Evolutionary conservation across 164 flowering plant species (phyloP), one percentile per base, ranked within the genome.

Genomic region (Nelumbo lutea): DNA sequence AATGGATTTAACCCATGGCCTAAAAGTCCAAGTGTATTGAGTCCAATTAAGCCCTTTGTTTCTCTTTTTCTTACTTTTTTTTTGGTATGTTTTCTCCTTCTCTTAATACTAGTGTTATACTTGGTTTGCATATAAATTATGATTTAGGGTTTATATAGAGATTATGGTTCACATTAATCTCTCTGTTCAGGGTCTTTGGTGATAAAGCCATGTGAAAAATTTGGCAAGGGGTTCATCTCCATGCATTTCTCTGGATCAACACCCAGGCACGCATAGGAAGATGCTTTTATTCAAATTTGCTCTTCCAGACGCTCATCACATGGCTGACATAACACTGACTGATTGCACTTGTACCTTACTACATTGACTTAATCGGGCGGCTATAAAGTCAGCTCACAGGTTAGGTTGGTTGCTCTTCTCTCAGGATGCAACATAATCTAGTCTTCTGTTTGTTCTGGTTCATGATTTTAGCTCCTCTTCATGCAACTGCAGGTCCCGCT

Each of bases 221-320:
- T 73, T 70, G 97, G 97, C 40, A 92, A 87, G 81, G 85, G 81
- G 43, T 95, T 95, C 83, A 89, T 90, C 76, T 92, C 94, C 13
- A 82, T 95, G 90, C 97, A 95, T 79, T 86, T 95, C 70, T 89
- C 97, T 61, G 98, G 98, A 95, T 72, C 96, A 88, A 75, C 82
- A 82, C 58, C 14, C 69, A 4, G 90, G 90, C 62, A 71, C 77
- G 51, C 88, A 85, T 73, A 88, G 80, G 80, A 95, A 90, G 84
- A 79, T 88, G 86, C 82, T 95, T 62, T 13, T 81, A 68, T 90
- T 95, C 75, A 92, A 90, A 81, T 95, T 95, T 84, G 88, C 90
- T 73, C 84, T 95, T 41, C 97, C 97, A 56, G 84, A 77, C 78
- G 88, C 79, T n/a, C 85, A 88, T 14, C 78, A 81, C 80, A 95